A percentile compares a stretch with the other conserved stretches of the same genome.
phyloP scores from a whole-genome alignment of 352 stramenopile species.

The Phytophthora macrochlamydospora region DNA sequence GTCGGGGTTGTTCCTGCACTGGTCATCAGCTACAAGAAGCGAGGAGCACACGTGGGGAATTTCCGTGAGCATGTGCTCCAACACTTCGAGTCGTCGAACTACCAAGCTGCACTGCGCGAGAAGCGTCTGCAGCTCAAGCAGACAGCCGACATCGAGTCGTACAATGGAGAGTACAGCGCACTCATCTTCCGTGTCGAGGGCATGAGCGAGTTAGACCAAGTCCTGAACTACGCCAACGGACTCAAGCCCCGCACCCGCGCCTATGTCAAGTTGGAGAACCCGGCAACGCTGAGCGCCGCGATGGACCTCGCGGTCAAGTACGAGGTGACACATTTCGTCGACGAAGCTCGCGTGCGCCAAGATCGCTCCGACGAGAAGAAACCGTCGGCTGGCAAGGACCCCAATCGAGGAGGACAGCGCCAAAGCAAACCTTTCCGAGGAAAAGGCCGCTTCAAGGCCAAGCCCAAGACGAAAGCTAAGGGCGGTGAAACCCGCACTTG shows the following conservation, averaged over 20 bases:
- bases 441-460: conserved; percentile 13
- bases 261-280: background rate
- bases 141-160: background rate
- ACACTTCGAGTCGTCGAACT: background rate
- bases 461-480: background rate
- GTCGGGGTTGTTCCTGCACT: background rate
- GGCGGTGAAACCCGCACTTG: conserved; percentile 2
- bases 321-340: background rate
- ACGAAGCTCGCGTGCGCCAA: background rate
- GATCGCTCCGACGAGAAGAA: background rate
- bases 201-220: background rate
- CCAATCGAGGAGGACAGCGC: background rate
- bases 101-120: background rate
- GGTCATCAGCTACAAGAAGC: background rate
- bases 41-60: background rate
- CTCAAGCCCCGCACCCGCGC: background rate
- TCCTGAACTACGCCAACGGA: background rate
- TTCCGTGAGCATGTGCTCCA: background rate
- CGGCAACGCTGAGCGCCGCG: background rate
- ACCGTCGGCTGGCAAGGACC: background rate
- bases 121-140: background rate
- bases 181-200: conserved; percentile 1
- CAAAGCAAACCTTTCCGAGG: background rate
- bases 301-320: background rate
- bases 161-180: background rate